Base-by-base conservation (phyloP, 2,329 filamentous ascomycete genomes). In the Exserohilum rostratum region DNA sequence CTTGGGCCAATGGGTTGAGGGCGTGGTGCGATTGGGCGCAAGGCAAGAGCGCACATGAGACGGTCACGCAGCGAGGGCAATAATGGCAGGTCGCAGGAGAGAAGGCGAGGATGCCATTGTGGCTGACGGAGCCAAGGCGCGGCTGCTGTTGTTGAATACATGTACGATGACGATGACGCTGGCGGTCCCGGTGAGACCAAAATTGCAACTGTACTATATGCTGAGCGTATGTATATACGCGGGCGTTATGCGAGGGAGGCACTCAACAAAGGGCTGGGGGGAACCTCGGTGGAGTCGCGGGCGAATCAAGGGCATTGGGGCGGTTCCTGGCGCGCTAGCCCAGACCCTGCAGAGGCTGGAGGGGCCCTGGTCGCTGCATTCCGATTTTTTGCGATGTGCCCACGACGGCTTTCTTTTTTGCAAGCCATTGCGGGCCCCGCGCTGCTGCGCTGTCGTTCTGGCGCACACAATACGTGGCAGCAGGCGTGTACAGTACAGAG, bases 321-420 rank as follows among this genome's bases (percentile, higher is more conserved):
- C 15, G 42, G 55, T 55, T 42, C 55, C 55, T 55, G 57, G 38
- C 22, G 34, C 45, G 40, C 55, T 54, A 61, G 31, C 45, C 35
- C 29, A 45, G 58, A 46, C 58, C 58, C 58, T 61, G 58, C 58
- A 61, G 58, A 35, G 25, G 55, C 51, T 57, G 58, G 49, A 58
- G 55, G 39, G 30, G 37, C 42, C 50, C 30, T 42, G 44, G 27
- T 46, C 27, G 22, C 39, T 29, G 47, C 34, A 53, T 53, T 40
- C 46, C 54, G 57, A 57, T 30, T 56, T 58, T 55, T 58, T 56
- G 48, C 55, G 42, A 48, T 30, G 29, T 20, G 35, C 47, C 40
- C 44, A 35, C 50, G 48, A 51, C 48, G 33, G 38, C 18, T 6
- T 7, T 38, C 40, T 6, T 13, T 31, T 31, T 20, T 45, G 44